These are phyloP conservation scores for Silene noctiflora DNA, from an alignment of 179 eudicot species.

Conservation along the genomic window DNA sequence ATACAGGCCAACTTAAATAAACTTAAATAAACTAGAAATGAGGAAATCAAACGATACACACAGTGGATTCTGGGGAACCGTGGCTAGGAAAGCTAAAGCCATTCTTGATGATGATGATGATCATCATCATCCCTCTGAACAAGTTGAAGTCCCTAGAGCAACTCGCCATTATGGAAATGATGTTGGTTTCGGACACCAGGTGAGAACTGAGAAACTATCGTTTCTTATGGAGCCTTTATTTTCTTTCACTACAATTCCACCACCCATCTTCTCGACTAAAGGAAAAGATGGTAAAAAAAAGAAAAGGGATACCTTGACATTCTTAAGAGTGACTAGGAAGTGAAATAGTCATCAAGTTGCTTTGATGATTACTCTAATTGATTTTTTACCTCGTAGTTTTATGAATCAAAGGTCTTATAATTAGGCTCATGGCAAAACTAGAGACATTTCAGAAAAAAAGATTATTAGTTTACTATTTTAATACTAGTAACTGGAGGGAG, in stretches of 20 bases:
- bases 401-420: background rate
- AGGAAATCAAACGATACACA: slow-evolving; percentile 46
- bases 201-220: slow-evolving; percentile 38
- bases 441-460: background rate
- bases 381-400: too few species aligned
- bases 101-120: slow-evolving; percentile 80
- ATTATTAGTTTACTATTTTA: background rate
- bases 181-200: slow-evolving; percentile 44
- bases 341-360: background rate
- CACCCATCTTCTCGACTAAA: background rate
- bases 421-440: slow-evolving; percentile 1
- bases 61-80: slow-evolving; percentile 71
- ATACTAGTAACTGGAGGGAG: background rate
- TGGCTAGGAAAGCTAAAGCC: slow-evolving; percentile 79
- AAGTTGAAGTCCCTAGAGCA: slow-evolving; percentile 36
- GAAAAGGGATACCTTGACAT: background rate
- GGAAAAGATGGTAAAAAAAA: background rate
- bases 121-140: slow-evolving; percentile 51
- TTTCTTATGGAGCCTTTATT: slow-evolving; percentile 1
- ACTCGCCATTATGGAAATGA: slow-evolving; percentile 33
- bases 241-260: background rate
- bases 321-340: background rate
- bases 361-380: background rate
- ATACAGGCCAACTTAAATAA: slow-evolving; percentile 23
- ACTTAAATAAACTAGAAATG: slow-evolving; percentile 31